These are phyloP conservation scores for Martiniozyma asiatica DNA, from an alignment of 1,139 yeast species.

Conservation along the genomic window DNA sequence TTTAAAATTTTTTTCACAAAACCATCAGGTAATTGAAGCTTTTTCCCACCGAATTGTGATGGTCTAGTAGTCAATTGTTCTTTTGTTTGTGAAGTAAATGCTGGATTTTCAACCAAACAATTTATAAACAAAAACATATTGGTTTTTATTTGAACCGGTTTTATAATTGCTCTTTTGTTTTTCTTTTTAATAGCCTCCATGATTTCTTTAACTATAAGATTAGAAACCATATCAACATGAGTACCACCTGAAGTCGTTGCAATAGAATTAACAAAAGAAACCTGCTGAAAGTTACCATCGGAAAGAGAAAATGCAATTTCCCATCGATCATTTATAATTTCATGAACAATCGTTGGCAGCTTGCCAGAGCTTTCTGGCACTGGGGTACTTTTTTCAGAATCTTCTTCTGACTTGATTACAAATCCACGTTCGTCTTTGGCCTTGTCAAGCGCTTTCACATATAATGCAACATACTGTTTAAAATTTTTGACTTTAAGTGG, in stretches of 20 bases:
- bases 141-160: conserved; percentile 80
- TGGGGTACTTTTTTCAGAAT: conserved; percentile 10
- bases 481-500: conserved; percentile 60
- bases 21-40: conserved; percentile 55
- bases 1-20: conserved; percentile 63
- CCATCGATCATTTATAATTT: conserved; percentile 74
- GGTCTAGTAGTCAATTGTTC: conserved; percentile 88
- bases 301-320: conserved; percentile 93
- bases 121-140: conserved; percentile 86
- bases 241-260: conserved; percentile 98
- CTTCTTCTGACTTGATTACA: conserved; percentile 17
- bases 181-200: conserved; percentile 64
- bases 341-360: conserved; percentile 66
- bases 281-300: conserved; percentile 84
- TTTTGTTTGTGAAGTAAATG: conserved; percentile 95
- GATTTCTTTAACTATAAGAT: conserved; percentile 71
- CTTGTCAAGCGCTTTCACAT: conserved; percentile 58
- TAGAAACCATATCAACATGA: conserved; percentile 79
- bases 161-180: conserved; percentile 61
- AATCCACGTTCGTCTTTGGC: conserved; percentile 22
- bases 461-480: conserved; percentile 82
- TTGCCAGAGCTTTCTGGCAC: conserved; percentile 18
- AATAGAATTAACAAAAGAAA: conserved; percentile 92
- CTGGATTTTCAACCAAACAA: conserved; percentile 91
- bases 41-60: conserved; percentile 80